phyloP scores from a whole-genome alignment of 2,329 filamentous ascomycete genomes.

The Chrysoporthe cubensis region DNA sequence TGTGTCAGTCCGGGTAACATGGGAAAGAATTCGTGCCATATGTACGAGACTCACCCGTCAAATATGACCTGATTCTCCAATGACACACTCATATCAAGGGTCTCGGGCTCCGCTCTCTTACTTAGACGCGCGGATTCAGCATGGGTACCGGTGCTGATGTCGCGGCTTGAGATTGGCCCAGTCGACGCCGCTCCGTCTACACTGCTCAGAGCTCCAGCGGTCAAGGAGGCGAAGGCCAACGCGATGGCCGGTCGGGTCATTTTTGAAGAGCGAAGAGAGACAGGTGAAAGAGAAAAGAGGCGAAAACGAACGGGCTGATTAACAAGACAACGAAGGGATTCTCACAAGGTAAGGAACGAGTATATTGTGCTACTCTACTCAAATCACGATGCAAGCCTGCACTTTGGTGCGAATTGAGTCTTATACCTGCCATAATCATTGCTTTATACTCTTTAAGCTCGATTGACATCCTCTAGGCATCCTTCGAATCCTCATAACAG shows the following conservation, averaged over 20 bases:
- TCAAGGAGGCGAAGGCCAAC: background rate
- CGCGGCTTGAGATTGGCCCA: background rate
- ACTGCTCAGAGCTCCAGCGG: background rate
- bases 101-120: constrained; percentile 5
- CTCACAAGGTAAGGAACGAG: background rate
- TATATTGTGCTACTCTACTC: background rate
- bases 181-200: background rate
- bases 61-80: constrained; percentile 19
- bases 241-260: background rate
- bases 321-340: background rate
- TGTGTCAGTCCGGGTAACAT: background rate
- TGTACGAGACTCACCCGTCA: constrained; percentile 18
- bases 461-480: background rate
- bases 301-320: background rate
- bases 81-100: constrained; percentile 12
- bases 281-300: background rate
- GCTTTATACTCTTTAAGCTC: background rate
- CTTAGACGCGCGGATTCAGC: background rate
- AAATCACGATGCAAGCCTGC: background rate
- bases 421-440: background rate
- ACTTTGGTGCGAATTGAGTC: background rate
- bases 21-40: background rate
- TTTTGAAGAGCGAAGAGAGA: background rate
- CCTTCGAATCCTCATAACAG: background rate
- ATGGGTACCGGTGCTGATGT: background rate